A percentile compares a stretch with the other conserved stretches of the same genome.
Evolutionary conservation across 2,329 filamentous ascomycete species (phyloP).

Genomic region (Hypocreales sp.): DNA sequence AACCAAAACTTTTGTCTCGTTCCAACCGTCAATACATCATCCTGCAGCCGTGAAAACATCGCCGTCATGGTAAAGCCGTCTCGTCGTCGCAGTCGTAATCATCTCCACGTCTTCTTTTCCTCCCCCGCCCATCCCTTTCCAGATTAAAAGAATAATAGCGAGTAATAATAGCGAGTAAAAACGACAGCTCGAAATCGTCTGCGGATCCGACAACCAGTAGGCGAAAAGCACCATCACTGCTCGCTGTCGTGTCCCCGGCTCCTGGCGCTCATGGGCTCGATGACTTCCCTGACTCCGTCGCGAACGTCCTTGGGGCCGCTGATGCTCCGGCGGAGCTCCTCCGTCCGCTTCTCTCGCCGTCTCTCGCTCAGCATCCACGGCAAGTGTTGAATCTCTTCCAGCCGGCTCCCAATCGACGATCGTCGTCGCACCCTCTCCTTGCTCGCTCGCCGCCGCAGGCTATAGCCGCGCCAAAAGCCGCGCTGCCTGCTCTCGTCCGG

Average conservation of each 20-base stretch:
- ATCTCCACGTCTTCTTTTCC: background rate
- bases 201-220: background rate
- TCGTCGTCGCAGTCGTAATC: constrained; percentile 4
- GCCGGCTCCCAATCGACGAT: constrained; percentile 27
- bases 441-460: constrained; percentile 9
- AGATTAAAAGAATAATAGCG: too few species aligned
- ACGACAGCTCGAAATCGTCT: too few species aligned
- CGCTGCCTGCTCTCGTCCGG: constrained; percentile 8
- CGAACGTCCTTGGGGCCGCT: constrained; percentile 42
- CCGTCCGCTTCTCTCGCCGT: constrained; percentile 40
- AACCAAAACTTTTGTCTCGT: too few species aligned
- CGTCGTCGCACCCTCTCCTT: constrained; percentile 13
- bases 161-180: too few species aligned
- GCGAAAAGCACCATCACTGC: too few species aligned
- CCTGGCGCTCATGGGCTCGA: constrained; percentile 22
- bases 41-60: too few species aligned
- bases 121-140: background rate
- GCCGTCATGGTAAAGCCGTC: constrained; percentile 3
- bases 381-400: constrained; percentile 37
- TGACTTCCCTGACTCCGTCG: constrained; percentile 42
- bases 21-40: too few species aligned
- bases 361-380: constrained; percentile 41
- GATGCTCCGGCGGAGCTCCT: constrained; percentile 44
- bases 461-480: constrained; percentile 17
- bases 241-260: constrained; percentile 1